Percentiles rank a stretch among this genome's conserved stretches.
Conservation (phyloP, 2,329 filamentous ascomycete species). For the Pyrenophora graminea region DNA sequence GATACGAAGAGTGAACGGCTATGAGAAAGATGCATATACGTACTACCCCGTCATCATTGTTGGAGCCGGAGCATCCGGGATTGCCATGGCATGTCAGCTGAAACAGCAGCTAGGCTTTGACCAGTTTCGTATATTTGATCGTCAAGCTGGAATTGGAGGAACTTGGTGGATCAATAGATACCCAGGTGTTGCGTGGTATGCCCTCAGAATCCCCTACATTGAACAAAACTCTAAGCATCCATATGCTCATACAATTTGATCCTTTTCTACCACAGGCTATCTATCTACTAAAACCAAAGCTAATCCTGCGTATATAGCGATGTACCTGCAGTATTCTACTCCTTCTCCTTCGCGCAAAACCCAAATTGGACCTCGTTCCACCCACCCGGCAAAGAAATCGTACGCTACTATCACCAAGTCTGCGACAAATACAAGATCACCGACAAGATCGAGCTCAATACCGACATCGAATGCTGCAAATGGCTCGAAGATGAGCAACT, state of each 20-base stretch:
- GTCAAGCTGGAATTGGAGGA: conserved; percentile 61
- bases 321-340: conserved; percentile 61
- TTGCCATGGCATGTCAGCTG: conserved; percentile 64
- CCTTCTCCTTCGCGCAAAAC: conserved; percentile 61
- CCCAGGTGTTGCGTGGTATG: conserved; percentile 48
- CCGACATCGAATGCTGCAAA: conserved; percentile 57
- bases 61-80: conserved; percentile 65
- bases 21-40: conserved; percentile 46
- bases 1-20: conserved; percentile 46
- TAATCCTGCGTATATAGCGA: conserved; percentile 27
- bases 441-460: conserved; percentile 63
- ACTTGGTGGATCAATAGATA: conserved; percentile 69
- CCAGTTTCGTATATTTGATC: conserved; percentile 65
- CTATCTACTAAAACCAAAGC: background rate
- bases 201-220: background rate
- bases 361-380: conserved; percentile 56
- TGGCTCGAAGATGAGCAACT: conserved; percentile 60
- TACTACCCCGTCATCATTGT: conserved; percentile 60
- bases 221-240: background rate
- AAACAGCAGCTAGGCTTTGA: conserved; percentile 62
- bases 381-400: conserved; percentile 56
- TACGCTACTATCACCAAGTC: conserved; percentile 58
- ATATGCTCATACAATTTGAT: too few relatives aligned
- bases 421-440: conserved; percentile 57
- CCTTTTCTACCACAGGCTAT: background rate